Percentiles rank a stretch among this genome's conserved stretches.
Evolutionary conservation across 768 basidiomycete genomes (phyloP).

Genomic region (Tricholoma hemisulphureum): DNA sequence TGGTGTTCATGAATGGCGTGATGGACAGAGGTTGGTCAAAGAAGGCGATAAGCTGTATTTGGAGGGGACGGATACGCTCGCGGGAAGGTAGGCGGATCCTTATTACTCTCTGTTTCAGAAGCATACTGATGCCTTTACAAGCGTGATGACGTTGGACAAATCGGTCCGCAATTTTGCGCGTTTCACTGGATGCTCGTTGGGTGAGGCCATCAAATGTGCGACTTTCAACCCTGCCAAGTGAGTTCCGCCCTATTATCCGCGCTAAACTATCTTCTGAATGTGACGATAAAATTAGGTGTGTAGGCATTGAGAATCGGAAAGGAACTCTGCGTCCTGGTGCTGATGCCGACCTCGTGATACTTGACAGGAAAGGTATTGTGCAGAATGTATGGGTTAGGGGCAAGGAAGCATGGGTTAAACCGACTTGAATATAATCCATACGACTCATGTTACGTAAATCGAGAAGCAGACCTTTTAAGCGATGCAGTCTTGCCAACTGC

Average conservation of each 20-base stretch:
- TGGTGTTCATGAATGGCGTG: constrained; percentile 86
- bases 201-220: constrained; percentile 82
- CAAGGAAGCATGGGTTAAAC: constrained; percentile 62
- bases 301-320: constrained; percentile 77
- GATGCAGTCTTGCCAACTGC: too few relatives aligned
- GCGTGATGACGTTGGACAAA: constrained; percentile 79
- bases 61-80: constrained; percentile 84
- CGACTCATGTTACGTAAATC: too few relatives aligned
- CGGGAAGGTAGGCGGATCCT: constrained; percentile 64
- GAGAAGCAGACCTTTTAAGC: too few relatives aligned
- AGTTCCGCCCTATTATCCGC: constrained; percentile 14
- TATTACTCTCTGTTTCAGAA: not conserved
- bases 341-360: constrained; percentile 81
- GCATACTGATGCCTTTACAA: constrained; percentile 22
- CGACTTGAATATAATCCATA: too few relatives aligned
- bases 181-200: constrained; percentile 82
- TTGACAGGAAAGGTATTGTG: constrained; percentile 65
- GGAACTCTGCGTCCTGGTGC: constrained; percentile 80
- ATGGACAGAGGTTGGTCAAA: constrained; percentile 77
- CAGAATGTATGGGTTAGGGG: constrained; percentile 78
- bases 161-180: constrained; percentile 82
- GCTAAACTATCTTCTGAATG: not conserved
- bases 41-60: constrained; percentile 78
- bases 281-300: constrained; percentile 46
- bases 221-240: constrained; percentile 83